Conservation (phyloP, 768 basidiomycete species). For the Daedalea quercina region DNA sequence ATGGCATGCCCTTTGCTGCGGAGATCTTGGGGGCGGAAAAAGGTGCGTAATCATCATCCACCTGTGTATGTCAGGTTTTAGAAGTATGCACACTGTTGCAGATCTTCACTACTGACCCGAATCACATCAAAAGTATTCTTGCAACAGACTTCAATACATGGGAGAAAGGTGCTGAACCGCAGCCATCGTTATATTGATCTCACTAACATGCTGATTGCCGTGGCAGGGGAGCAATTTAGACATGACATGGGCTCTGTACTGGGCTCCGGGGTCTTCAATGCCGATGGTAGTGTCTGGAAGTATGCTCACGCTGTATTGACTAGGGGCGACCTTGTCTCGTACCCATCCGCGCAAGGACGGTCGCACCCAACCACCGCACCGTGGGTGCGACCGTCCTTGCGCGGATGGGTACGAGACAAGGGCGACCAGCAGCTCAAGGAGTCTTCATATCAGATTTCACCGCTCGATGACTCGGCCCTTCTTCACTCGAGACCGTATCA, state of each 20-base stretch:
- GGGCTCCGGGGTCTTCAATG: constrained; percentile 64
- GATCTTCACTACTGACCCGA: constrained; percentile 43
- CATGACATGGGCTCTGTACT: constrained; percentile 36
- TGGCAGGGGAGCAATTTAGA: constrained; percentile 13
- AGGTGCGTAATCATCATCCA: too few species aligned
- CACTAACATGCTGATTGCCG: constrained; percentile 4
- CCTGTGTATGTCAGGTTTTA: not conserved
- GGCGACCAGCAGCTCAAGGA: not conserved
- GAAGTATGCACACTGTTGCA: constrained; percentile 9
- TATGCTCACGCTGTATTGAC: not conserved
- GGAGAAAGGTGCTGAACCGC: constrained; percentile 27
- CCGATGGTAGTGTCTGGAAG: constrained; percentile 39
- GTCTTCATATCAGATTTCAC: constrained; percentile 36
- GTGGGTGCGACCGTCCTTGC: too few species aligned
- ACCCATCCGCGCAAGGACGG: too few species aligned
- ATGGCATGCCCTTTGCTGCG: too few species aligned
- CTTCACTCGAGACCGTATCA: constrained; percentile 52
- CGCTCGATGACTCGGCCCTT: constrained; percentile 60
- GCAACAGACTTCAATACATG: constrained; percentile 38
- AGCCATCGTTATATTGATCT: not conserved
- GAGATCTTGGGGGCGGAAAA: too few species aligned
- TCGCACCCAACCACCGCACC: too few species aligned
- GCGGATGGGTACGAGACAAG: constrained; percentile 47
- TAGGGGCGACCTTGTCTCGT: not conserved
- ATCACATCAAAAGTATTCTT: constrained; percentile 41